These are phyloP conservation scores for Xylariaceae sp. DNA, from an alignment of 2,329 filamentous ascomycete genomes.

Conservation along the genomic window DNA sequence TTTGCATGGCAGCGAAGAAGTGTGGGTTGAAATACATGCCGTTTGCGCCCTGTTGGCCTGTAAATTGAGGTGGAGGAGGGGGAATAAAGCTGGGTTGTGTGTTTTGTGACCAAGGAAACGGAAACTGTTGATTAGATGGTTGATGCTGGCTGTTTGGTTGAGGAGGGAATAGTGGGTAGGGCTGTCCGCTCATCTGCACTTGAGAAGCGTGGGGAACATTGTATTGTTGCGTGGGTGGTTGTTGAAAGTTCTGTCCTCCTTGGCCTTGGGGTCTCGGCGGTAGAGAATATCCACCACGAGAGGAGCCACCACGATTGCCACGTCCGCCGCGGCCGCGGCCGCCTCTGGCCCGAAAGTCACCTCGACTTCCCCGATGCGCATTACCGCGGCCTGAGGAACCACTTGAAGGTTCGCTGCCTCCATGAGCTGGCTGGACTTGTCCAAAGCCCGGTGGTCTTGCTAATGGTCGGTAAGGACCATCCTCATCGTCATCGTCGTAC, in stretches of 20 bases:
- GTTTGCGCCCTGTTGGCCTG: constrained; percentile 41
- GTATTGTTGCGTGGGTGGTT: constrained; percentile 43
- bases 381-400: constrained; percentile 36
- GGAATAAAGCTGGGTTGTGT: constrained; percentile 40
- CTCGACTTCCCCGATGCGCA: constrained; percentile 48
- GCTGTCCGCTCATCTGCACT: constrained; percentile 44
- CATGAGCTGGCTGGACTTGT: constrained; percentile 49
- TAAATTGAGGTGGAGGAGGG: constrained; percentile 50
- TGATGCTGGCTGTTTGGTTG: constrained; percentile 42
- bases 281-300: constrained; percentile 52
- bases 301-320: constrained; percentile 47
- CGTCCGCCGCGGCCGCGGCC: constrained; percentile 47
- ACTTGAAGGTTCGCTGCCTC: constrained; percentile 48
- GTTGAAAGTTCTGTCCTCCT: constrained; percentile 42
- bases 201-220: constrained; percentile 35
- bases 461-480: constrained; percentile 75
- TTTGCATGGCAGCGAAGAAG: constrained; percentile 58
- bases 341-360: constrained; percentile 55
- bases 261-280: constrained; percentile 41
- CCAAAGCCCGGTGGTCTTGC: constrained; percentile 70
- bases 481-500: constrained; percentile 71
- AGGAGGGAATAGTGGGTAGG: constrained; percentile 31
- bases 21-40: constrained; percentile 63
- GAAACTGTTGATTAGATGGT: constrained; percentile 48
- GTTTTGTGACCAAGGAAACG: constrained; percentile 51